phyloP scores from a whole-genome alignment of 805 yeast genomes.

The Hanseniaspora thailandica region DNA sequence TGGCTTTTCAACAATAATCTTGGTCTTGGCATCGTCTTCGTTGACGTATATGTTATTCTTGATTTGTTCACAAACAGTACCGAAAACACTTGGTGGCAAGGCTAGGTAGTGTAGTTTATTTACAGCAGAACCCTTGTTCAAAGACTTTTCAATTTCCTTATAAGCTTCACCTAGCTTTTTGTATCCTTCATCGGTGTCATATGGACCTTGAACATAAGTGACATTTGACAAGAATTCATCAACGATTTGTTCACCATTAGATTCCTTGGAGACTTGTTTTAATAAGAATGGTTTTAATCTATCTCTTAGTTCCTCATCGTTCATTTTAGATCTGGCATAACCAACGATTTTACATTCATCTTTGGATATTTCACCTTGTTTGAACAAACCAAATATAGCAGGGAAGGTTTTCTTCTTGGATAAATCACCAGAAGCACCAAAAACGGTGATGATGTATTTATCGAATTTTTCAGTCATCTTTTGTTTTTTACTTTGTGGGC shows the following conservation, averaged over 20 bases:
- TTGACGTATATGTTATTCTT: constrained; percentile 47
- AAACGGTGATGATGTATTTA: constrained; percentile 63
- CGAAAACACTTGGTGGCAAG: constrained; percentile 86
- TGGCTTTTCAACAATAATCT: constrained; percentile 91
- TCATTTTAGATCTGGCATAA: constrained; percentile 75
- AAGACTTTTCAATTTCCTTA: constrained; percentile 44
- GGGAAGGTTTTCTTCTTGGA: constrained; percentile 94
- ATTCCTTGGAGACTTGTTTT: constrained; percentile 21
- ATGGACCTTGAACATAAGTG: constrained; percentile 64
- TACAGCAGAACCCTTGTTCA: constrained; percentile 25
- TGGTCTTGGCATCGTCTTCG: constrained; percentile 53
- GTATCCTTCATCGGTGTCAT: constrained; percentile 73
- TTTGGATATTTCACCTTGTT: constrained; percentile 65
- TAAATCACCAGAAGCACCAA: constrained; percentile 91
- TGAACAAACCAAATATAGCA: constrained; percentile 61
- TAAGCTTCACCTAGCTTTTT: constrained; percentile 42
- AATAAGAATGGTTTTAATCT: constrained; percentile 57
- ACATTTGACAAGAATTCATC: constrained; percentile 56
- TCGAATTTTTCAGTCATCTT: constrained; percentile 34
- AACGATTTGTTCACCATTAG: constrained; percentile 31
- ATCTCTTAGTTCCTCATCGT: constrained; percentile 51
- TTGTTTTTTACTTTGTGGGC: constrained; percentile 2
- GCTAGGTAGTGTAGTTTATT: constrained; percentile 88
- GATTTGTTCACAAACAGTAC: constrained; percentile 60
- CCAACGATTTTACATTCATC: constrained; percentile 64